Conservation (phyloP, 768 basidiomycete species). For the Cyathus striatus region DNA sequence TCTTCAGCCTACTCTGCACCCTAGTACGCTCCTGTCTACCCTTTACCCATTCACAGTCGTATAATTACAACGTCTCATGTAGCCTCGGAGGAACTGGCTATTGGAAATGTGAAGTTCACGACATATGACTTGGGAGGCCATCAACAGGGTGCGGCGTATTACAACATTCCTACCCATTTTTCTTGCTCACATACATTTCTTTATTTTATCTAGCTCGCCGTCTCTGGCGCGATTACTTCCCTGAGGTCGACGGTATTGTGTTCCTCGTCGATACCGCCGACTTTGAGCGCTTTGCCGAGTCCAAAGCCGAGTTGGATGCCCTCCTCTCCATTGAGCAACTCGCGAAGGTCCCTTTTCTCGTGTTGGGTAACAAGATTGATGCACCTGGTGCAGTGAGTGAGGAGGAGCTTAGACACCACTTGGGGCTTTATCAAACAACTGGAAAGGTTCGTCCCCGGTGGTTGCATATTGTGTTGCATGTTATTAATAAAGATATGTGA, state of each 20-base stretch:
- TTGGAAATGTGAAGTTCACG: slow-evolving; percentile 98
- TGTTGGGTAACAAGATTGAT: slow-evolving; percentile 99
- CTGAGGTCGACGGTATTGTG: slow-evolving; percentile 97
- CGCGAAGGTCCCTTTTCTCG: slow-evolving; percentile 93
- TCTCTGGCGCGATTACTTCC: slow-evolving; percentile 99
- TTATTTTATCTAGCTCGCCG: slow-evolving; percentile 76
- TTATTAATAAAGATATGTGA: slow-evolving; percentile 1
- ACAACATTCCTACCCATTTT: neutral
- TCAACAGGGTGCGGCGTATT: slow-evolving; percentile 67
- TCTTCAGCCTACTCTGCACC: slow-evolving; percentile 96
- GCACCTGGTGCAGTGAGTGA: slow-evolving; percentile 97
- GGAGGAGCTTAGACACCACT: slow-evolving; percentile 91
- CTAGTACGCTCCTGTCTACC: slow-evolving; percentile 56
- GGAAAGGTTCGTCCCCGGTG: slow-evolving; percentile 68
- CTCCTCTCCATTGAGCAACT: slow-evolving; percentile 95
- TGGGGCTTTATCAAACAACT: slow-evolving; percentile 98
- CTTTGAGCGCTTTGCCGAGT: slow-evolving; percentile 93
- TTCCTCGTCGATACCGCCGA: slow-evolving; percentile 98
- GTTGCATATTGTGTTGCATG: neutral
- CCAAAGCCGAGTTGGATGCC: slow-evolving; percentile 95
- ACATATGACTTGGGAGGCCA: slow-evolving; percentile 98
- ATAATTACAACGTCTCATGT: slow-evolving; percentile 2
- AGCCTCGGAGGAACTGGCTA: slow-evolving; percentile 99
- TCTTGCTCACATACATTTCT: neutral
- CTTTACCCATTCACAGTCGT: slow-evolving; percentile 1